A percentile compares a stretch with the other conserved stretches of the same genome.
phyloP scores from a whole-genome alignment of 768 basidiomycete species.

The Boletus eberwhitei region DNA sequence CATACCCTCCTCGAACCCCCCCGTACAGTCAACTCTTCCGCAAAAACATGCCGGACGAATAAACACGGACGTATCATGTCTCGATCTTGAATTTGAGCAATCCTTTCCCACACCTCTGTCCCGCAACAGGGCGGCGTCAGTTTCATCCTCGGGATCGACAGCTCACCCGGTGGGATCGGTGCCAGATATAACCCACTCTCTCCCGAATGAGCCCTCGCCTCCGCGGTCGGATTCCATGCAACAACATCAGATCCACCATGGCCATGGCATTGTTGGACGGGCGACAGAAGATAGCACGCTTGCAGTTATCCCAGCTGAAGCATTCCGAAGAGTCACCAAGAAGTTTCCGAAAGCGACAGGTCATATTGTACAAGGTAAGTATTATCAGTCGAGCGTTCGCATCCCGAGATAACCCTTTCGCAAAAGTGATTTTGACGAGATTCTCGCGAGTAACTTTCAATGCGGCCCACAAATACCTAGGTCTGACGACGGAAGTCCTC shows the following conservation, averaged over 20 bases:
- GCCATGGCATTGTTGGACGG: conserved; percentile 82
- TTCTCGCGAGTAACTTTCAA: conserved; percentile 97
- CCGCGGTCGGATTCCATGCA: conserved; percentile 25
- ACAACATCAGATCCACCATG: conserved; percentile 47
- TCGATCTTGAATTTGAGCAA: conserved; percentile 42
- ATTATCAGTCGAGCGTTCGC: neutral
- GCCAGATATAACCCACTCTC: conserved; percentile 17
- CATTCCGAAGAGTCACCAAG: conserved; percentile 89
- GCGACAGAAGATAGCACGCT: conserved; percentile 93
- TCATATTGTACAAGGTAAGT: conserved; percentile 86
- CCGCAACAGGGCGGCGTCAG: conserved; percentile 49
- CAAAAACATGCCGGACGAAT: conserved; percentile 36
- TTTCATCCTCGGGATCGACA: conserved; percentile 69
- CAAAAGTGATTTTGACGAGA: conserved; percentile 83
- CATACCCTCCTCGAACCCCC: conserved; percentile 26
- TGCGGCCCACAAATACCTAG: conserved; percentile 95
- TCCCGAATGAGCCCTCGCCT: conserved; percentile 22
- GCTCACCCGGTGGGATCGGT: conserved; percentile 46
- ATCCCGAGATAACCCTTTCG: conserved; percentile 10
- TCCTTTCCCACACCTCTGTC: conserved; percentile 27
- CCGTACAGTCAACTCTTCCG: conserved; percentile 20
- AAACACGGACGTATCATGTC: conserved; percentile 63
- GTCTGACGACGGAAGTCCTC: conserved; percentile 90
- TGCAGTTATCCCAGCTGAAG: conserved; percentile 98
- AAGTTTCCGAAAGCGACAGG: conserved; percentile 97